These are phyloP conservation scores for Alternaria rosae DNA, from an alignment of 2,329 filamentous ascomycete genomes.

Conservation along the genomic window DNA sequence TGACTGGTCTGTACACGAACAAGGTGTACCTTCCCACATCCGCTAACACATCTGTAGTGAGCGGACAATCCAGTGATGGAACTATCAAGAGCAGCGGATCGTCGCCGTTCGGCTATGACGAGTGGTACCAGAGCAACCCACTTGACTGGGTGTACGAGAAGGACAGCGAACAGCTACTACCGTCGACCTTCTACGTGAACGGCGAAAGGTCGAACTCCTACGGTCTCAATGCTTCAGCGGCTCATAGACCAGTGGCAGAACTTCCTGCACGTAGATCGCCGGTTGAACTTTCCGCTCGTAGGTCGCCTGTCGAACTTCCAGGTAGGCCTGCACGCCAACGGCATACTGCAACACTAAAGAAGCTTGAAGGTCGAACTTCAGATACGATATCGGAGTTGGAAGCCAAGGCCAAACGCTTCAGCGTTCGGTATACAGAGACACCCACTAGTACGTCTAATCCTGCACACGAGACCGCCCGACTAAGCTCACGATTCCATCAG, in stretches of 20 bases:
- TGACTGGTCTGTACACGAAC: not conserved
- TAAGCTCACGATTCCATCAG: constrained; percentile 16
- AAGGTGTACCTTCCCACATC: not conserved
- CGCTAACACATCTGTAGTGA: not conserved
- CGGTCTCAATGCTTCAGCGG: not conserved
- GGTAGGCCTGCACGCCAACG: not conserved
- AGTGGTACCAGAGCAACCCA: not conserved
- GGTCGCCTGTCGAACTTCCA: not conserved
- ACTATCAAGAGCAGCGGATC: not conserved
- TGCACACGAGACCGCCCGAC: not conserved
- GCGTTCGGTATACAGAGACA: not conserved
- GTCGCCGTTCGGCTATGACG: not conserved
- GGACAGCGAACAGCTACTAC: not conserved
- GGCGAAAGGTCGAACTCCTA: not conserved
- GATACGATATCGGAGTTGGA: not conserved
- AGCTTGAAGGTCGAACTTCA: constrained; percentile 8
- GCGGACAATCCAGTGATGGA: not conserved
- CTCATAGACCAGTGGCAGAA: not conserved
- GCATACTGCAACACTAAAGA: constrained; percentile 2
- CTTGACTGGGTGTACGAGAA: not conserved
- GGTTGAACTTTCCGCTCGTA: not conserved
- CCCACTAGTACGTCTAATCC: not conserved
- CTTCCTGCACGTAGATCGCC: not conserved
- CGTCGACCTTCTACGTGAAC: not conserved
- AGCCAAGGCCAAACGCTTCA: not conserved